Base-by-base conservation (phyloP, 2,329 filamentous ascomycete genomes). In the Nothopassalora personata region DNA sequence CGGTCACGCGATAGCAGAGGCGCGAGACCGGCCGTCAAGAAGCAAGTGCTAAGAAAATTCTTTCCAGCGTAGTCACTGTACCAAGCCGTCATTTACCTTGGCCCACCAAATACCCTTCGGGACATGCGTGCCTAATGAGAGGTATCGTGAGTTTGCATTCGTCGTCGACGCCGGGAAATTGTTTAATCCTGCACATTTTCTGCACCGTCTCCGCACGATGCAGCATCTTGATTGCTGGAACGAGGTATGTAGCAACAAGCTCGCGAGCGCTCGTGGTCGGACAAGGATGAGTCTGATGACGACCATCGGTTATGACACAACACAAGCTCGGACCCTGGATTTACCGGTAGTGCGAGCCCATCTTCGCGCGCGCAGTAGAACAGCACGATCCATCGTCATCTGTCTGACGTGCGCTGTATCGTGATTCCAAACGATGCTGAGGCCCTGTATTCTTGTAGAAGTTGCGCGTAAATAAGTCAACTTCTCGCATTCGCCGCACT, bases 171-270 rank as follows among this genome's bases (percentile, higher is more conserved):
- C n/a, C 28, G 7, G 7, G 48, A 51, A 28, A 51, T 15, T 3
- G n/a, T 28, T 10, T 36, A 13, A 30, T 52, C n/a, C 49, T 34
- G 30, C 36, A 48, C 23, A 27, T 2, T 19, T n/a, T 48, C 45
- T 48, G 27, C 39, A 18, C 5, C 13, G 18, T 30, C 53, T 47
- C 53, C 45, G 53, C 43, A 47, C 36, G 53, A 19, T 13, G 27
- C 39, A 23, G 39, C 36, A 54, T 48, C 45, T 23, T 55, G 53
- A 48, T 48, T 48, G 53, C 45, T 55, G 39, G 39, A 48, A 28
- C 53, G 53, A 55, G 39, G 53, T n/a, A n/a, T n/a, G n/a, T 55
- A 55, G 53, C 53, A 55, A 23, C 53, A 47, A 48, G 53, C 53
- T 45, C 45, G 53, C 28, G 28, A 34, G 49, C 27, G 18, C 49